A percentile compares a stretch with the other conserved stretches of the same genome.
Evolutionary conservation across 2,329 filamentous ascomycete species (phyloP).

Genomic region (Alternaria novae-zelandiae): DNA sequence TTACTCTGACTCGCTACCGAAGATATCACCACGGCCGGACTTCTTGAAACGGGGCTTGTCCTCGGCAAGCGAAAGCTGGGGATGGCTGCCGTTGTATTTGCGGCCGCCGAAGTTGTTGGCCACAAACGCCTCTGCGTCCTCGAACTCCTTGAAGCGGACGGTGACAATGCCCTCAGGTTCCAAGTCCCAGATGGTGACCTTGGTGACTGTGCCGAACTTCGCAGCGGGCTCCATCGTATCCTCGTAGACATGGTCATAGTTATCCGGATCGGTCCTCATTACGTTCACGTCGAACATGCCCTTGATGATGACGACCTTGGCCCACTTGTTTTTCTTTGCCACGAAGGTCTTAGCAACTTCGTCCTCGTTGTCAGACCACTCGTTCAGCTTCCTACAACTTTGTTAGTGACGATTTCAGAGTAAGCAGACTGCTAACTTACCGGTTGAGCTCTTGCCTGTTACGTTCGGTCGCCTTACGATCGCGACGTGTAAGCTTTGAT

Average conservation of each 20-base stretch:
- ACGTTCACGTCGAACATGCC: slow-evolving; percentile 69
- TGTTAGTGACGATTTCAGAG: slow-evolving; percentile 8
- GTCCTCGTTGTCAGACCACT: slow-evolving; percentile 89
- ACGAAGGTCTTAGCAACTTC: slow-evolving; percentile 47
- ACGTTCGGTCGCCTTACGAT: slow-evolving; percentile 88
- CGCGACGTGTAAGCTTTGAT: slow-evolving; percentile 60
- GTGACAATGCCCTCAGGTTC: slow-evolving; percentile 85
- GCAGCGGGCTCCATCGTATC: no score
- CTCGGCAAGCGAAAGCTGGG: slow-evolving; percentile 33
- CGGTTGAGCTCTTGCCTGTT: slow-evolving; percentile 86
- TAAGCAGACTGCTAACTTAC: slow-evolving; percentile 44
- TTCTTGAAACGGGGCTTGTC: slow-evolving; percentile 42
- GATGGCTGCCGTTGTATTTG: slow-evolving; percentile 20
- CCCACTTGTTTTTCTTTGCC: slow-evolving; percentile 66
- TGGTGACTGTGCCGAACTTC: slow-evolving; percentile 88
- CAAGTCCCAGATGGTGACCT: slow-evolving; percentile 86
- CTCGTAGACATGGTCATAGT: no score
- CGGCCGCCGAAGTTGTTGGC: slow-evolving; percentile 23
- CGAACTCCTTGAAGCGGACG: slow-evolving; percentile 77
- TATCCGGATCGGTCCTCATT: no score
- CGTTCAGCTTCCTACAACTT: slow-evolving; percentile 75
- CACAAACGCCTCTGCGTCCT: slow-evolving; percentile 59
- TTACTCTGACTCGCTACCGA: slow-evolving; percentile 37
- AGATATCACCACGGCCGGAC: slow-evolving; percentile 25
- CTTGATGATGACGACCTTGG: slow-evolving; percentile 85